Evolutionary conservation across 768 basidiomycete genomes (phyloP).

Genomic region (Mycena polygramma): DNA sequence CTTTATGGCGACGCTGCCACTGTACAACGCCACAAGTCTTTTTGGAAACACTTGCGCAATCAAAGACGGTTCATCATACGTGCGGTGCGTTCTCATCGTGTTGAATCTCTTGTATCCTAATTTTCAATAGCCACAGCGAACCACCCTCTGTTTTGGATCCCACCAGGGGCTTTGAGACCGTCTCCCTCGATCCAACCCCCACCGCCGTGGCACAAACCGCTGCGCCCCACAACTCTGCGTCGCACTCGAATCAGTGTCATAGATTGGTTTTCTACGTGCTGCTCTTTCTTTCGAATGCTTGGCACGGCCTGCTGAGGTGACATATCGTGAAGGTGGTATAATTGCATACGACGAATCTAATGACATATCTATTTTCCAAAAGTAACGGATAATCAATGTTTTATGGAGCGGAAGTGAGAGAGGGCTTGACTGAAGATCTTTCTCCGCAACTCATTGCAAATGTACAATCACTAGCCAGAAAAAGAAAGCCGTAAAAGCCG

Average conservation of each 20-base stretch:
- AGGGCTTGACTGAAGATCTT: too few relatives aligned
- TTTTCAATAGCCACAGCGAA: constrained; percentile 10
- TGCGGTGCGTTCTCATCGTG: constrained; percentile 1
- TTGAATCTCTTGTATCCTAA: background rate
- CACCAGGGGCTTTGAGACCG: constrained; percentile 14
- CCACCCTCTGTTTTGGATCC: constrained; percentile 12
- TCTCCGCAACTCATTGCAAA: too few relatives aligned
- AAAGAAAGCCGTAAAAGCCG: too few relatives aligned
- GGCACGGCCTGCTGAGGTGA: too few relatives aligned
- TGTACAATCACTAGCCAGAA: too few relatives aligned
- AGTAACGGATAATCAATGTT: too few relatives aligned
- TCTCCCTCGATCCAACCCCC: constrained; percentile 8
- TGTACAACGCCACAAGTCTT: constrained; percentile 12
- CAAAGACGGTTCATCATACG: background rate
- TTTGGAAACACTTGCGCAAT: constrained; percentile 30
- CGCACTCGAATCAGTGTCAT: background rate
- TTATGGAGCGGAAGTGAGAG: too few relatives aligned
- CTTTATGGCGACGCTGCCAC: constrained; percentile 10
- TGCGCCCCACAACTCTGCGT: background rate
- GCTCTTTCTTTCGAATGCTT: too few relatives aligned
- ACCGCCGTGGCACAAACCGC: background rate
- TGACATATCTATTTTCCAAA: too few relatives aligned
- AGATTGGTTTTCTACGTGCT: background rate
- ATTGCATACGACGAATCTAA: too few relatives aligned
- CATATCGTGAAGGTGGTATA: too few relatives aligned